These are phyloP conservation scores for Hortiboletus flavorubellus DNA, from an alignment of 768 basidiomycete genomes.

Conservation along the genomic window DNA sequence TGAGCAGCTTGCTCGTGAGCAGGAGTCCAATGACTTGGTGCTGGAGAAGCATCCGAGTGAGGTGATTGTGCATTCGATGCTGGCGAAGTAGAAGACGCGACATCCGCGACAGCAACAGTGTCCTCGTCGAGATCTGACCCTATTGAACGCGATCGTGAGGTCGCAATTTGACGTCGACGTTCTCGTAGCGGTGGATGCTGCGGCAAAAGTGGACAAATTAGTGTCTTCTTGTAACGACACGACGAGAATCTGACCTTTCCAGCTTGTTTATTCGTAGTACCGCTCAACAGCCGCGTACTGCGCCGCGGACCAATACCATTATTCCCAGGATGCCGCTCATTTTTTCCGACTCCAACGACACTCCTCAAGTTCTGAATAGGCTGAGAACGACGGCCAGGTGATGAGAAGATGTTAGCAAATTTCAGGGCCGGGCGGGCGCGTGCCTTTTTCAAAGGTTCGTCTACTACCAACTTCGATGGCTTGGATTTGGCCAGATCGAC, in stretches of 20 bases:
- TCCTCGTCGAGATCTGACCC: constrained; percentile 78
- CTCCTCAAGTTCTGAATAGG: constrained; percentile 63
- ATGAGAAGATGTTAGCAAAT: constrained; percentile 87
- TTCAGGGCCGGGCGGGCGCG: constrained; percentile 85
- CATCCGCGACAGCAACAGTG: constrained; percentile 41
- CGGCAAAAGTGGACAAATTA: constrained; percentile 17
- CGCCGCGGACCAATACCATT: constrained; percentile 56
- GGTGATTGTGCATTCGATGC: constrained; percentile 57
- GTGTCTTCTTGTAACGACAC: background rate
- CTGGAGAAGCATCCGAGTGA: constrained; percentile 60
- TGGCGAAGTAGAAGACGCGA: constrained; percentile 59
- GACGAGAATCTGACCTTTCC: constrained; percentile 48
- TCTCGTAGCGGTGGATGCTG: constrained; percentile 45
- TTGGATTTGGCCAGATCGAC: constrained; percentile 50
- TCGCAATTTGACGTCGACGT: constrained; percentile 53
- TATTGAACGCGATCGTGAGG: constrained; percentile 55
- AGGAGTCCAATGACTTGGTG: constrained; percentile 59
- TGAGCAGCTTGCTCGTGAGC: constrained; percentile 70
- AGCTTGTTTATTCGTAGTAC: constrained; percentile 47
- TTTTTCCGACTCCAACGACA: constrained; percentile 49
- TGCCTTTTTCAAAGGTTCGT: constrained; percentile 86
- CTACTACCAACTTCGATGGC: constrained; percentile 56
- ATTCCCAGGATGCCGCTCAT: constrained; percentile 41
- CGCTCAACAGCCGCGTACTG: constrained; percentile 69
- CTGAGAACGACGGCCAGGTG: constrained; percentile 77